These are phyloP conservation scores for Chrysanthemum makinoi DNA, from an alignment of 129 eudicot genomes.

Conservation along the genomic window DNA sequence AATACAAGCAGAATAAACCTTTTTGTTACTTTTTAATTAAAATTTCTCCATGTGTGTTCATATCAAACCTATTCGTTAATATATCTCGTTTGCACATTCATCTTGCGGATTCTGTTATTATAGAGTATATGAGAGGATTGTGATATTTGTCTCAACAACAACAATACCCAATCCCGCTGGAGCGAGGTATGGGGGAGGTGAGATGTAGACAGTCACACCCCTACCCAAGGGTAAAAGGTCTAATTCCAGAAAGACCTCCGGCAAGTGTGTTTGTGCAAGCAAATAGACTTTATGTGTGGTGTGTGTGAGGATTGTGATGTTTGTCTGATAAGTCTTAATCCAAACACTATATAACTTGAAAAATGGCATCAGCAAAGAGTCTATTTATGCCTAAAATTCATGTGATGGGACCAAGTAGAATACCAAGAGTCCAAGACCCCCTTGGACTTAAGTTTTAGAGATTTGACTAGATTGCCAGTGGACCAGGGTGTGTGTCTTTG, in stretches of 20 bases:
- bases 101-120: background rate
- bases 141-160: slow-evolving; percentile 2
- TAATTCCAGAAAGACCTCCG: too few relatives aligned
- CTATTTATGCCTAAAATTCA: slow-evolving; percentile 12
- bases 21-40: background rate
- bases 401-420: slow-evolving; percentile 7
- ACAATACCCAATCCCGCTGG: too few relatives aligned
- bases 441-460: slow-evolving; percentile 14
- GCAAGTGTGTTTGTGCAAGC: too few relatives aligned
- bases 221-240: too few relatives aligned
- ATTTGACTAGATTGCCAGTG: background rate
- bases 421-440: slow-evolving; percentile 30
- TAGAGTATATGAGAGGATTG: background rate
- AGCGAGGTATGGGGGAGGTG: too few relatives aligned
- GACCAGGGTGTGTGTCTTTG: slow-evolving; percentile 10
- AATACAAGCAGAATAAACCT: background rate
- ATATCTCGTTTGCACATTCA: background rate
- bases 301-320: background rate
- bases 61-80: background rate
- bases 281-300: too few relatives aligned
- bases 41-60: background rate
- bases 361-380: background rate
- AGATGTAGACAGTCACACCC: too few relatives aligned
- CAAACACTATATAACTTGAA: slow-evolving; percentile 6
- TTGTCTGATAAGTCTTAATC: background rate